Evolutionary conservation across 495 filamentous ascomycete species (phyloP).

Genomic region (Hyphodiscus hymeniophilus): DNA sequence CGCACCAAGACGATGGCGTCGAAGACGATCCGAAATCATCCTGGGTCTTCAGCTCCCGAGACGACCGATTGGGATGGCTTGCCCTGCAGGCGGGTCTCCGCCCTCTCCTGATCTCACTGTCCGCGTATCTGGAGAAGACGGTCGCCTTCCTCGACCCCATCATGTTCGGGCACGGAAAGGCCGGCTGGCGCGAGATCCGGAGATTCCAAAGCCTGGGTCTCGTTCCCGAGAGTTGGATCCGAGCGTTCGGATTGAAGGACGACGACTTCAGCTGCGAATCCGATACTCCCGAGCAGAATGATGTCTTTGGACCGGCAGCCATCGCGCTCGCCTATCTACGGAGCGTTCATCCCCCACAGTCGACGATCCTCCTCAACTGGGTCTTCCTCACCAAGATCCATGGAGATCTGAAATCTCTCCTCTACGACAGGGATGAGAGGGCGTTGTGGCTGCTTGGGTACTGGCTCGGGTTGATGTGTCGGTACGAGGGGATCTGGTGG

Average conservation of each 20-base stretch:
- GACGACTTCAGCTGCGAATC: conserved; percentile 1
- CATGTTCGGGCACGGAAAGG: conserved; percentile 8
- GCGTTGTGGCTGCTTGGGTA: conserved; percentile 15
- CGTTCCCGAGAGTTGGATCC: conserved; percentile 9
- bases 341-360: conserved; percentile 5
- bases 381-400: conserved; percentile 14
- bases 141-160: conserved; percentile 12
- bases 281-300: neutral
- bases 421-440: conserved; percentile 12
- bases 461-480: conserved; percentile 17
- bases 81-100: conserved; percentile 13
- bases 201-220: conserved; percentile 7
- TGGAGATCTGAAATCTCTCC: conserved; percentile 8
- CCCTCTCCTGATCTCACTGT: conserved; percentile 8
- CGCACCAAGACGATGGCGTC: conserved; percentile 4
- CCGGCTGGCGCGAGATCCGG: conserved; percentile 2
- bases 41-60: conserved; percentile 14
- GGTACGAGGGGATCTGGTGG: conserved; percentile 15
- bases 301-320: conserved; percentile 7
- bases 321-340: conserved; percentile 13
- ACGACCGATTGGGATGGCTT: conserved; percentile 14
- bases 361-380: conserved; percentile 11
- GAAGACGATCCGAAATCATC: conserved; percentile 10
- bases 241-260: conserved; percentile 11
- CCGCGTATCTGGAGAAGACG: conserved; percentile 9